Percentiles rank a stretch among this genome's conserved stretches.
Conservation (phyloP, 1,139 yeast species). For the Saccharomycopsis phalli region DNA sequence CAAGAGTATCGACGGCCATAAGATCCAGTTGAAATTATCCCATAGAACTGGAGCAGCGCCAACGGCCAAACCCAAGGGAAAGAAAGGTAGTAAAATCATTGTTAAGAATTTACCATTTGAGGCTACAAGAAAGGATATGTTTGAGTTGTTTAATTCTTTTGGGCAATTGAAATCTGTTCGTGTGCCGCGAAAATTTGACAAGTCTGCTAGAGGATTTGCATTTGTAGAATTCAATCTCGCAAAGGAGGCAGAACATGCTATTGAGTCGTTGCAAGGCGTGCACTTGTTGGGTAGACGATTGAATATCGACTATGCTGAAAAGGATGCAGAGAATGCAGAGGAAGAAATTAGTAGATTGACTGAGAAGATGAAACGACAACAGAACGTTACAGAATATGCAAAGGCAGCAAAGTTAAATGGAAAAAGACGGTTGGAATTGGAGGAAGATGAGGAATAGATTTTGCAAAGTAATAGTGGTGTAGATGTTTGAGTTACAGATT, state of each 20-base stretch:
- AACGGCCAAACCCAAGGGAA: conserved; percentile 24
- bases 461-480: too few relatives aligned
- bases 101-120: conserved; percentile 97
- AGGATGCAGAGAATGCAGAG: conserved; percentile 74
- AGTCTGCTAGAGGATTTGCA: conserved; percentile 94
- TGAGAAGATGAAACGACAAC: conserved; percentile 71
- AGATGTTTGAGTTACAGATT: too few relatives aligned
- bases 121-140: conserved; percentile 84
- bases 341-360: conserved; percentile 89
- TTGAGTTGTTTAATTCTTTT: conserved; percentile 84
- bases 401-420: conserved; percentile 60
- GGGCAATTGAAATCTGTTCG: conserved; percentile 93
- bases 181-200: conserved; percentile 93
- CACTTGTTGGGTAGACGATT: conserved; percentile 93
- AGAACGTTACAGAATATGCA: conserved; percentile 32
- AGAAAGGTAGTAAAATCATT: conserved; percentile 63
- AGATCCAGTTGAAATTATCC: conserved; percentile 78
- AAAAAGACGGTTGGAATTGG: conserved; percentile 65
- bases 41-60: conserved; percentile 49
- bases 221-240: conserved; percentile 85
- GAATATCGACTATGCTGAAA: conserved; percentile 91
- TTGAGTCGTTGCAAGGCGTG: conserved; percentile 89
- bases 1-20: conserved; percentile 78
- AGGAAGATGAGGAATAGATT: conserved; percentile 36
- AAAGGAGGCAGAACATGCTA: conserved; percentile 93